Conservation (phyloP, 208 protist genomes). For the Angomonas deanei region DNA sequence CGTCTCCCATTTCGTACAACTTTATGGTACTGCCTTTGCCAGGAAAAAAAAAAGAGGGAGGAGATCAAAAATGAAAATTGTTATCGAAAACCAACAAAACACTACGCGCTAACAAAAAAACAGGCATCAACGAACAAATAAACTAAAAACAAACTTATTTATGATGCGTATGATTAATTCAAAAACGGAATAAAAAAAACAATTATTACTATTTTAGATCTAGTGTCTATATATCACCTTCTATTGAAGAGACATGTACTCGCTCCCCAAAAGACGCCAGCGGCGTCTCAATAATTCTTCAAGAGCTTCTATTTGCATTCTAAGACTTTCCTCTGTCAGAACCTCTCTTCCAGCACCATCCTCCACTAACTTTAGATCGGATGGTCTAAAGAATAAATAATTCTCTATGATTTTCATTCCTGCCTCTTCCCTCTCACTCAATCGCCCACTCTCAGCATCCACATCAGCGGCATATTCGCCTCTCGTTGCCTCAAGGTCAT, state of each 20-base stretch:
- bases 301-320: background rate
- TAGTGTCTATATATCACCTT: background rate
- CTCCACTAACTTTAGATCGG: too few species aligned
- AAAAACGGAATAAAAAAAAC: background rate
- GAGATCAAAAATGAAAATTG: background rate
- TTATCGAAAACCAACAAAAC: background rate
- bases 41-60: conserved; percentile 1
- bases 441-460: background rate
- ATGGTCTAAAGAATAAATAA: too few species aligned
- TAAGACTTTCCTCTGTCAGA: background rate
- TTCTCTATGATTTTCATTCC: background rate
- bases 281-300: background rate
- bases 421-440: background rate
- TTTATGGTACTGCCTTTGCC: too few species aligned
- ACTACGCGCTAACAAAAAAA: background rate
- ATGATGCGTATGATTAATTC: background rate
- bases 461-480: background rate
- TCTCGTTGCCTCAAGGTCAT: too few species aligned
- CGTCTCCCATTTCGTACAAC: background rate
- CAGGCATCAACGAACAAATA: background rate
- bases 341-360: background rate
- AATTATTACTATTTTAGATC: background rate
- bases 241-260: background rate
- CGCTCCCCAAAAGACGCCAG: background rate
- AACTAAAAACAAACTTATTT: background rate